Percentiles rank a stretch among this genome's conserved stretches.
Conservation (phyloP, 2,329 filamentous ascomycete species). For the Xylariales sp. region DNA sequence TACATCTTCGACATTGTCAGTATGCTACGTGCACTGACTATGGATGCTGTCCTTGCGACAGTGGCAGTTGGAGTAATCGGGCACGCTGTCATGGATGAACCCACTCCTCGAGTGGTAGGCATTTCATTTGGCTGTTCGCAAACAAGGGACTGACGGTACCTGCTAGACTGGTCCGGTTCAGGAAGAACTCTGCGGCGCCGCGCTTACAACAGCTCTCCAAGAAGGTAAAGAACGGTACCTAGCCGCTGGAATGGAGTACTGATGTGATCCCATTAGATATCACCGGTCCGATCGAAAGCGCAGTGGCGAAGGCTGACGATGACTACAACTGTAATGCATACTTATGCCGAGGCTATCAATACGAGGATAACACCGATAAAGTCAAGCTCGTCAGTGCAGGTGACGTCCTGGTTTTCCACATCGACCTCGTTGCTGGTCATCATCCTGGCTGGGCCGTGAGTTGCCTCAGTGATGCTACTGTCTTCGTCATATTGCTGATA, state of each 20-base stretch:
- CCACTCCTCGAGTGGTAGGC: conserved; percentile 1
- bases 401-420: conserved; percentile 30
- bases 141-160: neutral
- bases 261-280: conserved; percentile 12
- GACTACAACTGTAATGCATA: conserved; percentile 23
- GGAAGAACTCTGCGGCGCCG: conserved; percentile 2
- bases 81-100: neutral
- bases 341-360: conserved; percentile 27
- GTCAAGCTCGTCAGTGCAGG: conserved; percentile 25
- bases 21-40: neutral
- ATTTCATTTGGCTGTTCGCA: neutral
- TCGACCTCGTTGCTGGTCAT: conserved; percentile 35
- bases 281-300: conserved; percentile 24
- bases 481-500: conserved; percentile 14
- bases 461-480: neutral
- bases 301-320: conserved; percentile 17
- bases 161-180: neutral
- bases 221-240: neutral
- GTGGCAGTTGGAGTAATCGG: neutral
- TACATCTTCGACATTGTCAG: too few species aligned
- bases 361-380: conserved; percentile 25
- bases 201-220: conserved; percentile 2
- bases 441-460: conserved; percentile 25
- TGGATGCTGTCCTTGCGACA: neutral
- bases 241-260: too few species aligned